Percentiles rank a stretch among this genome's conserved stretches.
phyloP scores from a whole-genome alignment of 257 asterid genomes.

The Oldenlandia corymbosa region DNA sequence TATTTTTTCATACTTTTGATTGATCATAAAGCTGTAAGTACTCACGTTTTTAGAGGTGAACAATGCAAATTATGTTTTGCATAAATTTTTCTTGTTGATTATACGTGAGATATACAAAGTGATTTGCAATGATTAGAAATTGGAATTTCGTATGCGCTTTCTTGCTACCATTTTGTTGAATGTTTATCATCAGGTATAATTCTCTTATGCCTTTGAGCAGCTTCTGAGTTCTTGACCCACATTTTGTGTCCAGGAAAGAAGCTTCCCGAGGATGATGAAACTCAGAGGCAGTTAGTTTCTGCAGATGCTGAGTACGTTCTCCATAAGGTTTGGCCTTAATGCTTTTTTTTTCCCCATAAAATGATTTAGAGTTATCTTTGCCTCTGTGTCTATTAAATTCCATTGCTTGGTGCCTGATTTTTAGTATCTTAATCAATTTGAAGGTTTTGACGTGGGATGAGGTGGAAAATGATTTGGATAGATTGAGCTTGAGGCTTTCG shows the following conservation, averaged over 20 bases:
- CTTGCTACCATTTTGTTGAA: not conserved
- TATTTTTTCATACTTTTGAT: not conserved
- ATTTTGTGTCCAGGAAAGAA: slow-evolving; percentile 59
- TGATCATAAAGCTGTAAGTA: not conserved
- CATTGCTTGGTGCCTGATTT: not conserved
- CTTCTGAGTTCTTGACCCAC: not conserved
- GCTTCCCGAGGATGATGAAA: slow-evolving; percentile 53
- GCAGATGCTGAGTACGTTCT: slow-evolving; percentile 70
- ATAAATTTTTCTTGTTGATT: not conserved
- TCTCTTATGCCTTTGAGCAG: not conserved
- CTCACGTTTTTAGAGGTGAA: not conserved
- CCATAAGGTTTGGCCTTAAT: slow-evolving; percentile 45
- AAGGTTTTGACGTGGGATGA: slow-evolving; percentile 67
- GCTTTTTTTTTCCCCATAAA: not conserved
- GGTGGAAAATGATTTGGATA: slow-evolving; percentile 48
- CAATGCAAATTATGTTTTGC: not conserved
- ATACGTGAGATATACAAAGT: not conserved
- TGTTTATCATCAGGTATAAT: not conserved
- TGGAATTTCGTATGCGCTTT: not conserved
- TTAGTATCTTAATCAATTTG: slow-evolving; percentile 15
- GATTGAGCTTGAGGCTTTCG: slow-evolving; percentile 70
- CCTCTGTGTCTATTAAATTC: not conserved
- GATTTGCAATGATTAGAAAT: not conserved
- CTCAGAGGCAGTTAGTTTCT: slow-evolving; percentile 43
- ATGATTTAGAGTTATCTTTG: not conserved